Base-by-base conservation (phyloP, 805 yeast species). In the Candida argentea region DNA sequence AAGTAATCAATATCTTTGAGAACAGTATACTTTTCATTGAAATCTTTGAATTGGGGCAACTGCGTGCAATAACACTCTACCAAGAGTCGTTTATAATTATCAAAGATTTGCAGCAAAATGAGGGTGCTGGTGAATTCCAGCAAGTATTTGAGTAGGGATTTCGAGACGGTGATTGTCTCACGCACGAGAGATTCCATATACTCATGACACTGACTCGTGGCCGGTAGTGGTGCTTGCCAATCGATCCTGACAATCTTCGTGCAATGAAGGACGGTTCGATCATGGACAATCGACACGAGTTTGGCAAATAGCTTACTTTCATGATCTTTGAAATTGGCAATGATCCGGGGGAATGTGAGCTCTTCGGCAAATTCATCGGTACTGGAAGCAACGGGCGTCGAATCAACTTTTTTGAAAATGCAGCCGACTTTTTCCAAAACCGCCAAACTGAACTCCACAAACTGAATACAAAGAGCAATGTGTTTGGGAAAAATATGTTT, bases 401-500 rank as follows among this genome's bases (percentile, higher is more conserved):
- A 31, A 6, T 19, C 15, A 6, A 16, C 12, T 8, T 11, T 16
- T 9, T 26, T 29, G 29, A 43, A 46, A 5, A 40, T 30, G 5
- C 25, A 24, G 20, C 41, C 39, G 2, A 70, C 40, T 13, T 60
- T 33, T 1, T 45, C 39, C 13, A 67, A 49, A 14, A 76, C 48
- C 17, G 64, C 55, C 5, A 45, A 43, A 27, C 42, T 35, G 35
- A 60, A 61, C 31, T 73, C 72, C 17, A 80, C 55, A n/a, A 75
- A 59, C 42, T 80, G 84, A 4, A 77, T 70, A 20, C 81, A 71
- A 22, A 79, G 59, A 1, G 85, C 76, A 28, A 80, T 46, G 47
- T 80, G 83, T 38, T 74, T 75, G 2, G 85, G 77, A 3, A 83
- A 75, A 28, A 81, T 79, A 43, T 79, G 86, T 37, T 68, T 73